A percentile compares a stretch with the other conserved stretches of the same genome.
These are phyloP conservation scores for Primulina huaijiensis DNA, from an alignment of 257 asterid genomes.

Conservation along the genomic window DNA sequence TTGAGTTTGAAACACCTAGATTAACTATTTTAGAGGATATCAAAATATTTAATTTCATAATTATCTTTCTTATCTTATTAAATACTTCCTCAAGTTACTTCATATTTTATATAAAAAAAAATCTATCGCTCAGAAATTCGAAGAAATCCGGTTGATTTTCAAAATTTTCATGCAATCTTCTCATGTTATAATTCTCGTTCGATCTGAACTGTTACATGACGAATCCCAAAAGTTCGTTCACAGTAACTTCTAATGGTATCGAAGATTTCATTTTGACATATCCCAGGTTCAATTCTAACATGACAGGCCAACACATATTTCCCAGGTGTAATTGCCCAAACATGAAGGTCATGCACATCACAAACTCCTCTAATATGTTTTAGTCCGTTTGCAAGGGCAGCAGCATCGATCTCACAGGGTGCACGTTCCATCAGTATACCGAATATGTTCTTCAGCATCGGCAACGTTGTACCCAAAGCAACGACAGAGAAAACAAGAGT, in stretches of 20 bases:
- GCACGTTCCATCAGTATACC: slow-evolving; percentile 66
- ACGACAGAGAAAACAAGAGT: slow-evolving; percentile 53
- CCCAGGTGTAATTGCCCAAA: slow-evolving; percentile 67
- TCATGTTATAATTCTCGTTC: slow-evolving; percentile 38
- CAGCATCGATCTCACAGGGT: slow-evolving; percentile 50
- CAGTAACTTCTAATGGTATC: slow-evolving; percentile 46
- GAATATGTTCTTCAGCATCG: slow-evolving; percentile 53
- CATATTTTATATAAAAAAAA: too few species aligned
- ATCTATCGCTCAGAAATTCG: background rate
- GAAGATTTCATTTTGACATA: slow-evolving; percentile 42
- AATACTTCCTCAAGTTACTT: rapidly evolving
- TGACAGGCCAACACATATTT: slow-evolving; percentile 66
- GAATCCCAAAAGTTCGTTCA: slow-evolving; percentile 41
- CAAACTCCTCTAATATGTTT: slow-evolving; percentile 47
- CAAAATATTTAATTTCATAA: too few species aligned
- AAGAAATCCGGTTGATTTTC: background rate
- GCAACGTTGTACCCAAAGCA: slow-evolving; percentile 50
- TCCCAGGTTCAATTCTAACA: slow-evolving; percentile 44
- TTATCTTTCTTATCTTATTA: too few species aligned
- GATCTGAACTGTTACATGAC: slow-evolving; percentile 70
- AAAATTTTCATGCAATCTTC: background rate
- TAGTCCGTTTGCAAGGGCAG: slow-evolving; percentile 47
- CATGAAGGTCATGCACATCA: slow-evolving; percentile 74
- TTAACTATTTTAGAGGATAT: too few species aligned
- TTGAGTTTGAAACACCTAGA: too few species aligned